Percentiles rank a stretch among this genome's conserved stretches.
Evolutionary conservation across 805 yeast species (phyloP).

Genomic region (Starmerella apicola): DNA sequence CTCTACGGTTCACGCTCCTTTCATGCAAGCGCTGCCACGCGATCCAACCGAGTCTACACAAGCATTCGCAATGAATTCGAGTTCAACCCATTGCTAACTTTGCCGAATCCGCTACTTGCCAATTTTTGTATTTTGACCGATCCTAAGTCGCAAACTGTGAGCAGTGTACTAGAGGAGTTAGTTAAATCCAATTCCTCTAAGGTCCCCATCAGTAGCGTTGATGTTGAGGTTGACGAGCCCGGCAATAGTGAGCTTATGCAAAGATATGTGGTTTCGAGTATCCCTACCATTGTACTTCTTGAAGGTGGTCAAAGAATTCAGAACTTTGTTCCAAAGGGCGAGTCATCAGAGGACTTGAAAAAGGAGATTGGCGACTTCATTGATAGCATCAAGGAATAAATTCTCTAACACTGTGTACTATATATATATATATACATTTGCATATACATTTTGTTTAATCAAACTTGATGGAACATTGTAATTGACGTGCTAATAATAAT

Average conservation of each 20-base stretch:
- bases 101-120: constrained; percentile 50
- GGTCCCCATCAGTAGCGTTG: constrained; percentile 48
- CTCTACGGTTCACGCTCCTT: constrained; percentile 10
- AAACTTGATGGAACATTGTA: too few relatives aligned
- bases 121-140: constrained; percentile 64
- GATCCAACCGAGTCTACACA: constrained; percentile 35
- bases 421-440: too few relatives aligned
- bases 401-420: too few relatives aligned
- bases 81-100: constrained; percentile 38
- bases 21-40: constrained; percentile 11
- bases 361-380: constrained; percentile 30
- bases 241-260: constrained; percentile 47
- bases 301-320: constrained; percentile 49
- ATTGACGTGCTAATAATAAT: too few relatives aligned
- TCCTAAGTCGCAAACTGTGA: constrained; percentile 45
- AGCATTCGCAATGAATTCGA: constrained; percentile 49
- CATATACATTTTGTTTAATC: too few relatives aligned
- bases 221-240: constrained; percentile 55
- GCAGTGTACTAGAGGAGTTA: constrained; percentile 46
- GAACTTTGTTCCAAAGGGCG: constrained; percentile 23
- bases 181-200: constrained; percentile 37
- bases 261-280: constrained; percentile 41
- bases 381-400: too few relatives aligned
- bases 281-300: constrained; percentile 59
- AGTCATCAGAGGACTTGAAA: constrained; percentile 24